Conservation (phyloP, 768 basidiomycete genomes). For the Trichaptum fuscoviolaceum region DNA sequence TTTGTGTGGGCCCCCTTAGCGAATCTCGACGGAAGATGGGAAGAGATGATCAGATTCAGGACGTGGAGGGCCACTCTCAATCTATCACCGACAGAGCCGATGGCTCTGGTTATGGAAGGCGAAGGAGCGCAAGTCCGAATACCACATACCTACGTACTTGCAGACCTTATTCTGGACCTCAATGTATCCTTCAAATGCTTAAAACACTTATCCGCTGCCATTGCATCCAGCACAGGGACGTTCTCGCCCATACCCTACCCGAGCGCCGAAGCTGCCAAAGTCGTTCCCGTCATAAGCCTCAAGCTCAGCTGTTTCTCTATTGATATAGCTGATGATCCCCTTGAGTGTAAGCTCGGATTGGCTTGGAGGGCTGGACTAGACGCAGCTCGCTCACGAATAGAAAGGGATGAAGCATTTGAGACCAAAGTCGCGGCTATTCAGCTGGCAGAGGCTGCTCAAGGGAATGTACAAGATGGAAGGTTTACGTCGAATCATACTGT, state of each 20-base stretch:
- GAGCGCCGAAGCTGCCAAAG: conserved; percentile 65
- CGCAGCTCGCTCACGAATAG: conserved; percentile 64
- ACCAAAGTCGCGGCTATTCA: conserved; percentile 71
- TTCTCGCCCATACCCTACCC: conserved; percentile 58
- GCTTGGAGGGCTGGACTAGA: conserved; percentile 70
- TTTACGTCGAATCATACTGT: conserved; percentile 64
- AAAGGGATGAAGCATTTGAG: conserved; percentile 75
- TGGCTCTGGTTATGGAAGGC: conserved; percentile 41
- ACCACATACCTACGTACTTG: conserved; percentile 70
- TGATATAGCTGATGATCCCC: conserved; percentile 80
- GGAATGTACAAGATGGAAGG: conserved; percentile 26
- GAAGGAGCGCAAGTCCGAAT: conserved; percentile 72
- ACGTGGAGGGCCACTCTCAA: conserved; percentile 40
- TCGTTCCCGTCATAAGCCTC: conserved; percentile 57
- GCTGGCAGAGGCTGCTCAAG: conserved; percentile 28
- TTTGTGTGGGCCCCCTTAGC: conserved; percentile 56
- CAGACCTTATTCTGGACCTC: conserved; percentile 70
- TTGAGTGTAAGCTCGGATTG: conserved; percentile 71
- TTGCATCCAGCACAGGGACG: conserved; percentile 34
- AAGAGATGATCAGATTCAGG: conserved; percentile 62
- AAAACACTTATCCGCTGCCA: conserved; percentile 60
- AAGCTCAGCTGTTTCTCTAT: conserved; percentile 56
- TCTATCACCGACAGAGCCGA: conserved; percentile 27
- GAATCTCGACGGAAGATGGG: conserved; percentile 51
- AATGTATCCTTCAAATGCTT: conserved; percentile 65